Evolutionary conservation across 768 basidiomycete species (phyloP).

Genomic region (Chalciporus piperatus): DNA sequence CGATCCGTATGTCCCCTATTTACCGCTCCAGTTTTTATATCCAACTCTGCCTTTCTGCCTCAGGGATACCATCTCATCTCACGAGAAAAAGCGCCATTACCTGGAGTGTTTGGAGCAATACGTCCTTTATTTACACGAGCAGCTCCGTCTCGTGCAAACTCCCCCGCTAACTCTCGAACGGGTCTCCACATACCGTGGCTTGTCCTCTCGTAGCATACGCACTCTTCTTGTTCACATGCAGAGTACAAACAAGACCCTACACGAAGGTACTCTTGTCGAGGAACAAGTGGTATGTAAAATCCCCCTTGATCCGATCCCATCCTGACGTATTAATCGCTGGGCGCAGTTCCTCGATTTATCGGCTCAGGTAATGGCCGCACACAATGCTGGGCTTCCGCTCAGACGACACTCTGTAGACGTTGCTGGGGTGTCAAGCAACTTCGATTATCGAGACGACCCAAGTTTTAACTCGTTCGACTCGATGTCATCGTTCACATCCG

Average conservation of each 20-base stretch:
- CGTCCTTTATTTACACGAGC: constrained; percentile 62
- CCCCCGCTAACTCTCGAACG: constrained; percentile 49
- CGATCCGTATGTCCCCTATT: constrained; percentile 49
- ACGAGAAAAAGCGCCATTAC: constrained; percentile 75
- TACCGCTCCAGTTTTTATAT: background rate
- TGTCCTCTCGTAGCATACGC: constrained; percentile 64
- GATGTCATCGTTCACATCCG: constrained; percentile 8
- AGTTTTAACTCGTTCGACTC: constrained; percentile 17
- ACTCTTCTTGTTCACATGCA: constrained; percentile 74
- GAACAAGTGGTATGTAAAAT: constrained; percentile 48
- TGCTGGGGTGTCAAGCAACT: constrained; percentile 12
- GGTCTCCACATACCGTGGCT: constrained; percentile 48
- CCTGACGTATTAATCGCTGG: background rate
- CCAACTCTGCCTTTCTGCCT: background rate
- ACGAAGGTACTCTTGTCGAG: constrained; percentile 48
- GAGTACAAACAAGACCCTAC: constrained; percentile 47
- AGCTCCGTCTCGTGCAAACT: constrained; percentile 49
- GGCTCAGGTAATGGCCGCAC: constrained; percentile 25
- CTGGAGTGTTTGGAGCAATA: constrained; percentile 74
- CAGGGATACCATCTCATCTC: constrained; percentile 73
- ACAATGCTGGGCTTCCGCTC: constrained; percentile 23
- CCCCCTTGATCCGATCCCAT: background rate
- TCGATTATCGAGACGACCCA: constrained; percentile 3
- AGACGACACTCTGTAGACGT: constrained; percentile 33
- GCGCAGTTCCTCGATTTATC: constrained; percentile 31